Base-by-base conservation (phyloP, 2,329 filamentous ascomycete genomes). In the Botrytis hyacinthi region DNA sequence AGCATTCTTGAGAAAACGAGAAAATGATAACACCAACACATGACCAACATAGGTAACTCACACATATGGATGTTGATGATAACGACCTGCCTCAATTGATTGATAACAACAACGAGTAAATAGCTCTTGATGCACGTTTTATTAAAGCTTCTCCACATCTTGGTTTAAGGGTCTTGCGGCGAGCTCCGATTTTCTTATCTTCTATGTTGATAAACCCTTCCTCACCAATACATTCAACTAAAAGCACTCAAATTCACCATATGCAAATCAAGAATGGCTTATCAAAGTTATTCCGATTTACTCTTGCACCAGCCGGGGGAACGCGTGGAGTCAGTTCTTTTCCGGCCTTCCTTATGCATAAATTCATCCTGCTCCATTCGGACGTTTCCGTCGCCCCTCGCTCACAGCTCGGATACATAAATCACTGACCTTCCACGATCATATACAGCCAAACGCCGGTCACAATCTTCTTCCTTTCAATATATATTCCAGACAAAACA, bases 121-220 rank as follows among this genome's bases (percentile, higher is more conserved):
- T 9, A 29, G 44, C 18, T 65, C n/a, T 66, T 66, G 29, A 66
- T 35, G 20, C 42, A 29, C 26, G n/a, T 26, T n/a, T 14, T 68
- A 29, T 54, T 54, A 29, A 26, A 54, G 26, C 65, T 68, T 29
- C 62, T 68, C 65, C 44, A 66, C 44, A 66, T 32, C 35, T 46
- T 54, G 32, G 29, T 68, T 26, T 40, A 57, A 40, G 29, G 29
- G 48, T 59, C 66, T 44, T 42, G 48, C 48, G 66, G 66, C 66
- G 66, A 57, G 66, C 35, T 69, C 66, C 66, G 66, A 10, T 1
- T 42, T 40, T 69, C 66, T 69, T 69, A 69, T 69, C 66, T 57
- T 57, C 18, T 20, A 26, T 54, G n/a, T n/a, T 14, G 46, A 54
- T 54, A 68, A 68, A 51, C 14, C n/a, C n/a, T 2, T 35, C 46